Conservation (phyloP, 2,329 filamentous ascomycete genomes). For the Verticillium albo-atrum region DNA sequence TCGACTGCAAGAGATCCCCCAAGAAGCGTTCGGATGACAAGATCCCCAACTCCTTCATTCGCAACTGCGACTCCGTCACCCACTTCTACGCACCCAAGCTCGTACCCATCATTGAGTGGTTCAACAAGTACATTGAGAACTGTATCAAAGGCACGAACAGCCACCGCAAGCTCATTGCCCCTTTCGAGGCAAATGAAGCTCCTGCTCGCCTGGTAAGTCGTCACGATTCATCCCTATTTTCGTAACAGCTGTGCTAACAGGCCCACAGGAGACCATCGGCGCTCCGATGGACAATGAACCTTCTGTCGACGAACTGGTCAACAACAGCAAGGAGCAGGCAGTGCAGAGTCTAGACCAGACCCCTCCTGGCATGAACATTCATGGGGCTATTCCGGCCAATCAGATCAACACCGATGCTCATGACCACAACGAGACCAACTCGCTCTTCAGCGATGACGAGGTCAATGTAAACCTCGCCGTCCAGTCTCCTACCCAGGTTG, state of each 20-base stretch:
- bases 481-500: neutral
- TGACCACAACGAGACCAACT: neutral
- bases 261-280: neutral
- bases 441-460: neutral
- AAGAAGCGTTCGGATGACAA: neutral
- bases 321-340: no score
- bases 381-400: neutral
- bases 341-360: no score
- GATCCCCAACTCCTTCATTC: neutral
- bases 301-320: neutral
- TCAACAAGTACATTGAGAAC: neutral
- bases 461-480: neutral
- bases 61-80: neutral
- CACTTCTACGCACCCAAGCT: neutral
- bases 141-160: neutral
- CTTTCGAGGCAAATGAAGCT: neutral
- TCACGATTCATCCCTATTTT: neutral
- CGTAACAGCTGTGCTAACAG: neutral
- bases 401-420: neutral
- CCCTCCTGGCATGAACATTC: no score
- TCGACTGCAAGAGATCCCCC: neutral
- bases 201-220: neutral
- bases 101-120: neutral
- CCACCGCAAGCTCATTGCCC: neutral
- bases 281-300: neutral